These are phyloP conservation scores for Eucalyptus melliodora DNA, from an alignment of 345 rosid genomes.

Conservation along the genomic window DNA sequence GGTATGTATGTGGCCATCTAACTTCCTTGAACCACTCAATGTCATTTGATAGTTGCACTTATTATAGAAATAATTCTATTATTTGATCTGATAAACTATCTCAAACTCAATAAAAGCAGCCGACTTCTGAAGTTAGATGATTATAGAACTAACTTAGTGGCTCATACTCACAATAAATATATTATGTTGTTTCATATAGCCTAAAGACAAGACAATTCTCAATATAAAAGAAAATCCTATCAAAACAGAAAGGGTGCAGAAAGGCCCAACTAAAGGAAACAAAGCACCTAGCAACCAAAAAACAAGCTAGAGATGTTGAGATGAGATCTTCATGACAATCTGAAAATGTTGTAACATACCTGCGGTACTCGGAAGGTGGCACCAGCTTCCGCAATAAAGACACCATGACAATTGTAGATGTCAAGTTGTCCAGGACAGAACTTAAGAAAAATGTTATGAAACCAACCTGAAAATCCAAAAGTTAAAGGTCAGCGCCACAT, in stretches of 20 bases:
- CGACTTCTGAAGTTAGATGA: background rate
- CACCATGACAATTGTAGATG: conserved; percentile 95
- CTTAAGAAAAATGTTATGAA: conserved; percentile 91
- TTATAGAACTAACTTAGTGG: background rate
- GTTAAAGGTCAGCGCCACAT: background rate
- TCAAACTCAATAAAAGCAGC: background rate
- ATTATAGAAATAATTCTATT: background rate
- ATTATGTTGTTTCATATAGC: background rate
- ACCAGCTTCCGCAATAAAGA: conserved; percentile 82
- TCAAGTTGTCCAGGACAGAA: conserved; percentile 83
- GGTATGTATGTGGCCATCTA: background rate
- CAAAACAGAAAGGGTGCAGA: background rate
- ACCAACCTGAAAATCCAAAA: conserved; percentile 47
- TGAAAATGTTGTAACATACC: conserved; percentile 32
- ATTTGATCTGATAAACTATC: background rate
- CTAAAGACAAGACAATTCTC: background rate
- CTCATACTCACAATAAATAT: background rate
- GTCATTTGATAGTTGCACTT: background rate
- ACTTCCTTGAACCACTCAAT: background rate
- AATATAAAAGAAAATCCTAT: background rate
- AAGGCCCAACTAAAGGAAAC: background rate
- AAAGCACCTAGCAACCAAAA: background rate
- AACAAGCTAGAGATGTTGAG: background rate
- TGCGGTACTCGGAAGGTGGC: conserved; percentile 89
- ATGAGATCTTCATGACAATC: background rate